Base-by-base conservation (phyloP, 352 stramenopile species). In the Pythium myriotylum region DNA sequence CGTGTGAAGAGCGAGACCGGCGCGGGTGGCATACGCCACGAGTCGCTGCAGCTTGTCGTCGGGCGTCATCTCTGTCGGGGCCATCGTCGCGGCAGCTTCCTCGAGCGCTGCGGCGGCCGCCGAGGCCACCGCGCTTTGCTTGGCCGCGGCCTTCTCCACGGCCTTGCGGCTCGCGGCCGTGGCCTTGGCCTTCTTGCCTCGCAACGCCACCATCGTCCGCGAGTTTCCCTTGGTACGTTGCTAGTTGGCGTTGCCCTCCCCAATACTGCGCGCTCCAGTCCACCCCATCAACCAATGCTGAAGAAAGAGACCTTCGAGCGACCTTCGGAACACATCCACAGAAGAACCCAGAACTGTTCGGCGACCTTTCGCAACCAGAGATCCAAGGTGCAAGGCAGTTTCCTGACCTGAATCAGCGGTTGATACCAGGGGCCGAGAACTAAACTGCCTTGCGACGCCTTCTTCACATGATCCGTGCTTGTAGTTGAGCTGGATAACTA, bases 181-280 rank as follows among this genome's bases (percentile, higher is more conserved):
- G 17, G 74, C 79, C 64, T 86, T 89, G 33, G 77, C 61, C 69
- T 92, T 92, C 68, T 86, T 88, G 20, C 79, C 79, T 10, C 83
- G 79, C 47, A 92, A 77, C 46, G 83, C 79, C 56, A 89, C 83
- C 83, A 92, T 92, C 3, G 19, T 33, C 29, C 24, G 22, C 48
- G 14, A 32, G 27, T 22, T 19, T 37, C 17, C 32, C 17, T 46
- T 43, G 37, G 32, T 47, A 29, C 29, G n/a, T 27, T 19, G 19
- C 23, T 51, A 57, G 51, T 61, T 67, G 24, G 42, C 32, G 59
- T 65, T 65, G 39, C 14, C n/a, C 35, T 17, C 53, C 46, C 52
- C 33, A 68, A 68, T 70, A 70, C 40, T 48, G 62, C 56, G 54
- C 62, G 7, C 10, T 32, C 17, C 20, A 3, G 10, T 9, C 32